These are phyloP conservation scores for Talaromyces pinophilus DNA, from an alignment of 2,329 filamentous ascomycete species.

Conservation along the genomic window DNA sequence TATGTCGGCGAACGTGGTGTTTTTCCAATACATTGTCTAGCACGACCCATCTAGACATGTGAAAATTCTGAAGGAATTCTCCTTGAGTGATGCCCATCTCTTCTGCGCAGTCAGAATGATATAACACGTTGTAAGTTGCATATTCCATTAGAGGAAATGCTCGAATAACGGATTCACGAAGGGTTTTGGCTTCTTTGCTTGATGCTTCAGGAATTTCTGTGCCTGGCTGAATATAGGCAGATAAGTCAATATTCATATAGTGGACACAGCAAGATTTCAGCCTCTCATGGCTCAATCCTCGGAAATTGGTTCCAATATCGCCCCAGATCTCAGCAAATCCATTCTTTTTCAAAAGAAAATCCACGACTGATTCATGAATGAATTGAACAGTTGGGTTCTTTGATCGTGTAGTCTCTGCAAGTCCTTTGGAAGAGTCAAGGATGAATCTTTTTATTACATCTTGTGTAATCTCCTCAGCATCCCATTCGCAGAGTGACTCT, in stretches of 20 bases:
- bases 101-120: constrained; percentile 9
- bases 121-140: neutral
- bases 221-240: neutral
- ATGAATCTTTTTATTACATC: constrained; percentile 8
- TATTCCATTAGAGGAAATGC: constrained; percentile 8
- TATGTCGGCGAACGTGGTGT: neutral
- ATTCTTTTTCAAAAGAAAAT: constrained; percentile 45
- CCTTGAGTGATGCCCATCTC: neutral
- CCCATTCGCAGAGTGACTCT: neutral
- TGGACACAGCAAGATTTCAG: constrained; percentile 35
- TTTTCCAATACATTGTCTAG: neutral
- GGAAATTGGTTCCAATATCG: constrained; percentile 31
- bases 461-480: neutral
- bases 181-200: neutral
- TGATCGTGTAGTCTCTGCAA: constrained; percentile 48
- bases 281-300: constrained; percentile 40
- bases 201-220: neutral
- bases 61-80: neutral
- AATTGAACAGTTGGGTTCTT: constrained; percentile 48
- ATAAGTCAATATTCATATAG: neutral
- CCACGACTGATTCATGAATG: constrained; percentile 46
- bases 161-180: neutral
- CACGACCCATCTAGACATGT: neutral
- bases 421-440: constrained; percentile 29
- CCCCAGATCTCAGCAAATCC: constrained; percentile 33